These are phyloP conservation scores for Tricholoma terreum DNA, from an alignment of 768 basidiomycete genomes.

Conservation along the genomic window DNA sequence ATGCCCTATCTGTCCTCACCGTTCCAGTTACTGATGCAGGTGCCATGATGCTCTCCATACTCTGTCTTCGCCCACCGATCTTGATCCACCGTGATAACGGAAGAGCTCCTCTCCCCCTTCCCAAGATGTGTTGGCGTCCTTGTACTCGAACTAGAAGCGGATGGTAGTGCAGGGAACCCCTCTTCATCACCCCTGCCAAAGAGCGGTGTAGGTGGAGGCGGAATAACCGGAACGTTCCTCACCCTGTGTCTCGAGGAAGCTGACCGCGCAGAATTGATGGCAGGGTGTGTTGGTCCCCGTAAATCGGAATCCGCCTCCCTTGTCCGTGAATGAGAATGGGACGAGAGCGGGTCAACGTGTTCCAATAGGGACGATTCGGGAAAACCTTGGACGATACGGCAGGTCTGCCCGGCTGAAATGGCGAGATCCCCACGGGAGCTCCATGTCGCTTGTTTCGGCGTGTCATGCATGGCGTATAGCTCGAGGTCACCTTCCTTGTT, in stretches of 20 bases:
- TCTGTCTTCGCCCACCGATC: not conserved
- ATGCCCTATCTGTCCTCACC: not conserved
- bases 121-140: not conserved
- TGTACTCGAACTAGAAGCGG: not conserved
- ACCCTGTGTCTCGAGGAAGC: conserved; percentile 8
- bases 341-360: not conserved
- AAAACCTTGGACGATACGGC: conserved; percentile 51
- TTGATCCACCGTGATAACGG: not conserved
- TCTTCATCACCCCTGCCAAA: conserved; percentile 60
- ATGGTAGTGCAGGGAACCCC: conserved; percentile 48
- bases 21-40: not conserved
- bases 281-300: conserved; percentile 11
- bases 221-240: conserved; percentile 10
- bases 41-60: not conserved
- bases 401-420: conserved; percentile 53
- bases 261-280: not conserved
- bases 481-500: conserved; percentile 76
- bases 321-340: not conserved
- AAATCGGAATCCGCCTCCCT: conserved; percentile 5
- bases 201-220: conserved; percentile 17
- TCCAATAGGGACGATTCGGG: conserved; percentile 17
- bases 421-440: conserved; percentile 68
- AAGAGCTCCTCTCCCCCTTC: not conserved
- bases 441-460: conserved; percentile 69
- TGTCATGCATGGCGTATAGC: conserved; percentile 65